These are phyloP conservation scores for Mycena citricolor DNA, from an alignment of 1,284 basidiomycete species.

Conservation along the genomic window DNA sequence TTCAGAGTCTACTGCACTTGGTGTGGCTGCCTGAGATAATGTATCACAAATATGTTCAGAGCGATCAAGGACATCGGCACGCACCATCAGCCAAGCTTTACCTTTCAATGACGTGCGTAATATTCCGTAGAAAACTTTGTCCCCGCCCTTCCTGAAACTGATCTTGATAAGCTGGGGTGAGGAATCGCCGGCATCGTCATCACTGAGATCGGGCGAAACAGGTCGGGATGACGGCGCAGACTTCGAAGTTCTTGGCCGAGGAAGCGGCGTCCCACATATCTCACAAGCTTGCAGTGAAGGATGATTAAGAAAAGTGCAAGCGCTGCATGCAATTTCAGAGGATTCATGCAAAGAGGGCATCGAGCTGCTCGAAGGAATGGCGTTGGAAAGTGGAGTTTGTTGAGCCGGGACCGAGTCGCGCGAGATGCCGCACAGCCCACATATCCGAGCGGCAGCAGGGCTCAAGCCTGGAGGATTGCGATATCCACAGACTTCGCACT, in stretches of 20 bases:
- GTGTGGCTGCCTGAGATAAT: conserved; percentile 11
- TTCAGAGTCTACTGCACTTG: conserved; percentile 25
- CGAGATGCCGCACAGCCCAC: conserved; percentile 75
- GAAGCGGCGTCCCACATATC: conserved; percentile 79
- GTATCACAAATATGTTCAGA: conserved; percentile 17
- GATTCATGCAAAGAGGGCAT: conserved; percentile 35
- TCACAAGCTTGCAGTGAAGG: conserved; percentile 78
- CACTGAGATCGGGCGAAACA: conserved; percentile 46
- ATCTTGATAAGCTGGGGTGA: conserved; percentile 59
- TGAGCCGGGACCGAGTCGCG: conserved; percentile 41
- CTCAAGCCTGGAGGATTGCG: conserved; percentile 72
- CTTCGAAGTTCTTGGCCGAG: conserved; percentile 38
- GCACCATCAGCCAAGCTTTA: conserved; percentile 79
- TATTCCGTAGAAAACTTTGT: conserved; percentile 78
- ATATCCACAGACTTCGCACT: conserved; percentile 84
- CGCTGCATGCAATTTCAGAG: conserved; percentile 63
- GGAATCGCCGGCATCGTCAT: conserved; percentile 29
- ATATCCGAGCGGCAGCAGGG: conserved; percentile 61
- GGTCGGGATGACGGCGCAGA: conserved; percentile 64
- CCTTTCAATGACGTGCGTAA: conserved; percentile 76
- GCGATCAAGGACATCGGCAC: conserved; percentile 2
- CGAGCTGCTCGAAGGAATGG: conserved; percentile 35
- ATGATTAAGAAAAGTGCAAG: conserved; percentile 93
- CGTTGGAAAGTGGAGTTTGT: conserved; percentile 30
- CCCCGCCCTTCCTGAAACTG: conserved; percentile 91